Base-by-base conservation (phyloP, 108 stramenopile species). In the Schizochytrium sp. region DNA sequence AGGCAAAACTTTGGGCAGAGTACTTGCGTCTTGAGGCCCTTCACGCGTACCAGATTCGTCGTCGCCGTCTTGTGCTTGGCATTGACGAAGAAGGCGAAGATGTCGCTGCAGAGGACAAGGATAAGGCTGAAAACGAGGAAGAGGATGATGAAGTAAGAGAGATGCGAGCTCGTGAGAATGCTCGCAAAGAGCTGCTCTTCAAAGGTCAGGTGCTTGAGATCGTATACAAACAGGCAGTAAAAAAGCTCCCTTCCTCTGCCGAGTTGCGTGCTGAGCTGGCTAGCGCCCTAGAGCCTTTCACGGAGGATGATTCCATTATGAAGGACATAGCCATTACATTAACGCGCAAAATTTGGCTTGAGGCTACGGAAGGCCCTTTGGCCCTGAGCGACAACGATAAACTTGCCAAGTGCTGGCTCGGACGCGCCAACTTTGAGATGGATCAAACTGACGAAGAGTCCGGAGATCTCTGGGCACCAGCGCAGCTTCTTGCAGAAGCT, bases 191-290 rank as follows among this genome's bases (percentile, higher is more conserved):
- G 15, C 50, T 83, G 12, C 47, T 83, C n/a, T 83, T 83, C 53
- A 55, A 83, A 53, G 76, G 76, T 53, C 8, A 42, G 8, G 53
- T 83, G 47, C 76, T 83, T 2, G 53, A 55, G 53, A 83, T 83
- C 55, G 76, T 83, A 40, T 83, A 83, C 3, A 83, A 83, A 83
- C 8, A 83, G 47, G 76, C 76, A n/a, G 47, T 83, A 8, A 83
- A 50, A 40, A 28, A 47, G 0, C 28, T 83, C 17, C 76, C 76
- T 10, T 47, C 12, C n/a, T 83, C 76, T 5, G 7, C 28, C 50
- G 76, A 83, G 76, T 2, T 83, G 47, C 76, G 76, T 38, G 53
- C 10, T 10, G 47, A n/a, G 15, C 47, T 83, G 7, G 47, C 50
- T 10, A 55, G 55, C 10, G 76, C 76, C 28, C 47, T 83, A 0